Evolutionary conservation across 805 yeast species (phyloP), one percentile per base, ranked within the genome.

Genomic region (Saturnispora ahearnii): DNA sequence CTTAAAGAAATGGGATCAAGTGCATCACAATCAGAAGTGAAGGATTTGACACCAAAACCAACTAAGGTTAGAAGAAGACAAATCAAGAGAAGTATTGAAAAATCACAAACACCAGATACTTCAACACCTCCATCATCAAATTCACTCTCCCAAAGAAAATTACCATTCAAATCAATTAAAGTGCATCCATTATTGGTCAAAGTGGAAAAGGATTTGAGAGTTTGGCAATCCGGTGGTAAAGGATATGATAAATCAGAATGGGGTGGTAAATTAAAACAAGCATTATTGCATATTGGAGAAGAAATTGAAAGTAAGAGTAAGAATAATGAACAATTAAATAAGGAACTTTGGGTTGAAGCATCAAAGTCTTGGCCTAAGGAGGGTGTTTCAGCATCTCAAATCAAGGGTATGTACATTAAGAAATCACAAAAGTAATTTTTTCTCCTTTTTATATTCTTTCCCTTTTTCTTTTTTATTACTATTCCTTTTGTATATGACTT

Each of bases 1-100:
- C 67, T 91, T 57, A 74, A 75, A 53, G 96, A 82, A 54, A 46
- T 52, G 21, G 49, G 45, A 11, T n/a, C 34, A 7, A 41, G 42
- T 21, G 18, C 30, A 10, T 37, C 44, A 22, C 32, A 41, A 21
- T 44, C 31, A 15, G 49, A 45, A 12, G 45, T 47, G 9, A 45
- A 40, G 10, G 51, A 47, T 24, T 44, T 45, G 5, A 47, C 55
- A 4, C 48, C 49, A 13, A 50, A 44, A 11, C 51, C 51, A 43
- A 57, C 55, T 38, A 60, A 62, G 38, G 51, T 53, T 4, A 48
- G 59, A 37, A 56, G 62, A 12, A 58, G 57, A 49, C 45, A 46
- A 11, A 18, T 48, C 3, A 48, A 48, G 24, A 59, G 60, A 45
- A 46, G 43, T n/a, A 52, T 52, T 18, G 60, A 55, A 47, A 61